Percentiles rank a stretch among this genome's conserved stretches.
phyloP scores from a whole-genome alignment of 345 rosid genomes.

The Arabidopsis suecica region DNA sequence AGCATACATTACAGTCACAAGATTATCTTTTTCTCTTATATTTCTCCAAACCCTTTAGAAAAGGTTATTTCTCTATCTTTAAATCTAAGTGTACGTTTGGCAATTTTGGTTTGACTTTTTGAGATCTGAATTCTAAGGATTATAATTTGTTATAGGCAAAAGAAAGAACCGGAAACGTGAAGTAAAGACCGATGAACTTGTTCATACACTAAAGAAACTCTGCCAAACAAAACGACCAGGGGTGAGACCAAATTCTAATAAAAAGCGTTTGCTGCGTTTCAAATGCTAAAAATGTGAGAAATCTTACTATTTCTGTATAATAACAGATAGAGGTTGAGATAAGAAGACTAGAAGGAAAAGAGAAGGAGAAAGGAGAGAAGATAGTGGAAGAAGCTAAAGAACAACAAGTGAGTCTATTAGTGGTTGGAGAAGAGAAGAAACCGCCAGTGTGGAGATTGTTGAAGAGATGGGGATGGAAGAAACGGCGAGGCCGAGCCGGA shows the following conservation, averaged over 20 bases:
- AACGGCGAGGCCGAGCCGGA: constrained; percentile 48
- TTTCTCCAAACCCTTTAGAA: constrained; percentile 51
- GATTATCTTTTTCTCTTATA: constrained; percentile 70
- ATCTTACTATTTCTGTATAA: not conserved
- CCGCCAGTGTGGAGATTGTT: constrained; percentile 61
- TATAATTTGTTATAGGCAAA: constrained; percentile 38
- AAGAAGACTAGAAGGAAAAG: constrained; percentile 60
- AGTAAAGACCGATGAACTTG: constrained; percentile 56
- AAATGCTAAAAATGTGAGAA: constrained; percentile 4
- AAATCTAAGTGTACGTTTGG: not conserved
- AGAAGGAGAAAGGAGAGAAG: constrained; percentile 58
- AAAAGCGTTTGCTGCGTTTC: constrained; percentile 22
- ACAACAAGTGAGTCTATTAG: constrained; percentile 62
- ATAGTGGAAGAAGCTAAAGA: constrained; percentile 82
- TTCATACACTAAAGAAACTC: constrained; percentile 60
- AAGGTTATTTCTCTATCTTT: constrained; percentile 45
- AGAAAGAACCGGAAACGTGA: constrained; percentile 46
- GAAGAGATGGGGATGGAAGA: constrained; percentile 59
- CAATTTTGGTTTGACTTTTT: not conserved
- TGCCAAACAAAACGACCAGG: constrained; percentile 71
- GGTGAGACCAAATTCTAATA: constrained; percentile 51
- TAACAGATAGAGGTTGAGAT: constrained; percentile 68
- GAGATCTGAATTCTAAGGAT: not conserved
- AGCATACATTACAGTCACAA: constrained; percentile 62
- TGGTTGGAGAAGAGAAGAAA: constrained; percentile 70